A percentile compares a stretch with the other conserved stretches of the same genome.
Evolutionary conservation across 2,329 filamentous ascomycete species (phyloP).

Genomic region (Pezicula neosporulosa): DNA sequence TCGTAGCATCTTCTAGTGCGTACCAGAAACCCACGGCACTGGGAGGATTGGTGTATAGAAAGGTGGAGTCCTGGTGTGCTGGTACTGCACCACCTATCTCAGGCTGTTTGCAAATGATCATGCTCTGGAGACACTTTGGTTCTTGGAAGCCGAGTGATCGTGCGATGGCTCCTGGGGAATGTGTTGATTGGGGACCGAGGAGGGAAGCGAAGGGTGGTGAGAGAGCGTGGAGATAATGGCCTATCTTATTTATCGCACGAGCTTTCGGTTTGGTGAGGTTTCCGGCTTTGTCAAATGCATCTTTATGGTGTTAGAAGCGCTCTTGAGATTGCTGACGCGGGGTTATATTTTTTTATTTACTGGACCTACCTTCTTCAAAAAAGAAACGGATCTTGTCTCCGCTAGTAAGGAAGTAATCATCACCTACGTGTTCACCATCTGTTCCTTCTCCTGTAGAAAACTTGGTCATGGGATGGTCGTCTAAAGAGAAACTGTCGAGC

Average conservation of each 20-base stretch:
- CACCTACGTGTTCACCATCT: slow-evolving; percentile 72
- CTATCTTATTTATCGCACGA: slow-evolving; percentile 85
- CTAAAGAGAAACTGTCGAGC: slow-evolving; percentile 73
- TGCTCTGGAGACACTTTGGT: slow-evolving; percentile 74
- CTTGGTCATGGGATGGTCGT: slow-evolving; percentile 84
- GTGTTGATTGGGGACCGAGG: slow-evolving; percentile 37
- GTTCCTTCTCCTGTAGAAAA: slow-evolving; percentile 81
- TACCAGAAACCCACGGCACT: slow-evolving; percentile 97
- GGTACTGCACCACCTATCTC: slow-evolving; percentile 91
- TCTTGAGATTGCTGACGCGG: background rate
- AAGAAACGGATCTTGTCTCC: slow-evolving; percentile 95
- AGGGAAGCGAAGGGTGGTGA: slow-evolving; percentile 63
- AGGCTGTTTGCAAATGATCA: slow-evolving; percentile 98
- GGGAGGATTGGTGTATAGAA: slow-evolving; percentile 85
- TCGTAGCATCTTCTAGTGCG: slow-evolving; percentile 86
- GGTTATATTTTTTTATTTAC: background rate
- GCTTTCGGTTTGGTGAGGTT: slow-evolving; percentile 74
- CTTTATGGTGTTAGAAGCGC: slow-evolving; percentile 32
- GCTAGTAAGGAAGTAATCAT: slow-evolving; percentile 88
- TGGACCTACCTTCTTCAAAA: slow-evolving; percentile 70
- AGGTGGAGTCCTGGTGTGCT: slow-evolving; percentile 88
- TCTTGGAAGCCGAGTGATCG: slow-evolving; percentile 46
- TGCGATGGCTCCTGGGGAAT: slow-evolving; percentile 31
- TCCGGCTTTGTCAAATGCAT: slow-evolving; percentile 70
- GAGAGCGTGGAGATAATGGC: slow-evolving; percentile 70